Conservation (phyloP, 2,329 filamentous ascomycete species). For the Exophiala xenobiotica region DNA sequence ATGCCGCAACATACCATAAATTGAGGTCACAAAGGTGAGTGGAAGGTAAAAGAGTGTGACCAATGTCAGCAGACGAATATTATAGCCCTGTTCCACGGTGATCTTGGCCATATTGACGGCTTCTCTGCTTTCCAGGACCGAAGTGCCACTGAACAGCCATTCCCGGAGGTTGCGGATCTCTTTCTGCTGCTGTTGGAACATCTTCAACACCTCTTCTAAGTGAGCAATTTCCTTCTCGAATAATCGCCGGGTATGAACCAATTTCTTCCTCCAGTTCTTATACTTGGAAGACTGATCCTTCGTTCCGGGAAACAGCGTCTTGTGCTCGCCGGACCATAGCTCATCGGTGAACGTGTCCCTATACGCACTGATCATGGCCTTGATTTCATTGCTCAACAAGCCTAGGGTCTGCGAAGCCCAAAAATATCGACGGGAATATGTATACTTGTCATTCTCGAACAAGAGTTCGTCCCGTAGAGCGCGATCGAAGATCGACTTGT, state of each 20-base stretch:
- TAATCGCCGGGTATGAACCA: conserved; percentile 27
- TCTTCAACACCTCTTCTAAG: conserved; percentile 61
- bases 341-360: conserved; percentile 31
- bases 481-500: conserved; percentile 35
- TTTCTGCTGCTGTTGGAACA: conserved; percentile 56
- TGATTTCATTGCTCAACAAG: conserved; percentile 33
- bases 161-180: conserved; percentile 52
- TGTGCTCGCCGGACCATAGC: conserved; percentile 31
- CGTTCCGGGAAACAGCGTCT: conserved; percentile 31
- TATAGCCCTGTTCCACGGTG: conserved; percentile 56
- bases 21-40: conserved; percentile 34
- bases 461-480: conserved; percentile 28
- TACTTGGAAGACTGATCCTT: conserved; percentile 28
- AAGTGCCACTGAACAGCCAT: conserved; percentile 62
- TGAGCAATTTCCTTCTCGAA: conserved; percentile 36
- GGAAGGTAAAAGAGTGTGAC: conserved; percentile 45
- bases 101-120: conserved; percentile 57
- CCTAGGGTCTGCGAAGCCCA: conserved; percentile 33
- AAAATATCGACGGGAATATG: conserved; percentile 33
- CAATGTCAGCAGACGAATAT: conserved; percentile 41
- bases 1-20: conserved; percentile 28
- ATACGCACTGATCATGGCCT: conserved; percentile 31
- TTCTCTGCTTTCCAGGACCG: conserved; percentile 60
- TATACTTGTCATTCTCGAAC: conserved; percentile 30
- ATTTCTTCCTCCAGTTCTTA: conserved; percentile 32